These are phyloP conservation scores for Ramaria rubella DNA, from an alignment of 768 basidiomycete species.

Conservation along the genomic window DNA sequence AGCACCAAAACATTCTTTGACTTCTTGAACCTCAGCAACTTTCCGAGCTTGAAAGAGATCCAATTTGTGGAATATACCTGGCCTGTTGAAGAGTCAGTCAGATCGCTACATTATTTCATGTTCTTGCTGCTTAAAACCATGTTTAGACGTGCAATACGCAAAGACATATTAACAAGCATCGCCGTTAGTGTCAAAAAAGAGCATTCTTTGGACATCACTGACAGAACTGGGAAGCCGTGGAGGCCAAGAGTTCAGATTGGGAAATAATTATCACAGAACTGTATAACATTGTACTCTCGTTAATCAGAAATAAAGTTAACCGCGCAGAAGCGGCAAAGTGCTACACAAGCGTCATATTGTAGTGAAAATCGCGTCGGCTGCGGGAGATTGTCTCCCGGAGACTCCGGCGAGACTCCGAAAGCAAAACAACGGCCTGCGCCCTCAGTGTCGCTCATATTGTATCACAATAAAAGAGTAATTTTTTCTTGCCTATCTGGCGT, in stretches of 20 bases:
- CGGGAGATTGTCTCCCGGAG: no score
- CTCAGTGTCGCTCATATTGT: no score
- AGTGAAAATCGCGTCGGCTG: no score
- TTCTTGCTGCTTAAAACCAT: not conserved
- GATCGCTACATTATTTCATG: not conserved
- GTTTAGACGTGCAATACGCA: not conserved
- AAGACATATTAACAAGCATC: not conserved
- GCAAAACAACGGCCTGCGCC: no score
- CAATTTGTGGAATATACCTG: not conserved
- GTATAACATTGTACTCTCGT: no score
- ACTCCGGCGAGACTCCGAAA: no score
- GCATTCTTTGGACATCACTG: not conserved
- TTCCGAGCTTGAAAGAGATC: not conserved
- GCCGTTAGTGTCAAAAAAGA: not conserved
- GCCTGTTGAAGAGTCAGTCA: not conserved
- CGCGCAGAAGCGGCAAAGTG: no score
- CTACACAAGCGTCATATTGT: no score
- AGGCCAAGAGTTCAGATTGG: not conserved
- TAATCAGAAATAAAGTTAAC: no score
- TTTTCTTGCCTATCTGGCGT: no score
- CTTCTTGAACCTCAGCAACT: not conserved
- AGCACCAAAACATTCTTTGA: not conserved
- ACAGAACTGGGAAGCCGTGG: not conserved
- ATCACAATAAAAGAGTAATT: no score
- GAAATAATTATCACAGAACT: not conserved